Evolutionary conservation across 2,329 filamentous ascomycete species (phyloP), one percentile per base, ranked within the genome.

Genomic region (Penicillium griseofulvum): DNA sequence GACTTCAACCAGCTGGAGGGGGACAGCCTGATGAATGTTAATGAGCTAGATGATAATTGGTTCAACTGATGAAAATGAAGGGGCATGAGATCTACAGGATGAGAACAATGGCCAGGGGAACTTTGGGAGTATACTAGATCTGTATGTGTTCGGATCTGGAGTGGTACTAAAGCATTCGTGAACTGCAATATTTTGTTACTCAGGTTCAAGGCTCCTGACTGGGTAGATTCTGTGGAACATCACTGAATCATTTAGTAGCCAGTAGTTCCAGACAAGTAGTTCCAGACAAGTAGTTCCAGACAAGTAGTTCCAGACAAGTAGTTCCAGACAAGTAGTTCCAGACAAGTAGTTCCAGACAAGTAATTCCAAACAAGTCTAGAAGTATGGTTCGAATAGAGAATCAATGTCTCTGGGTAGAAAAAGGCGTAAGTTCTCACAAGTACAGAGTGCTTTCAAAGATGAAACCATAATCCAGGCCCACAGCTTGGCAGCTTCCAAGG

Each of bases 1-100:
- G 69, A 73, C 46, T 62, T 71, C 22, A 65, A 62, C 54, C 52
- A 75, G 58, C 56, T 76, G 56, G 71, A 71, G 48, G 71, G 71
- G 0, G 69, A 73, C 50, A 67, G 56, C 28, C 38, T 74, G 59
- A 71, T 75, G 63, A 72, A 75, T 33, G 66, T 75, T 34, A 71
- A 68, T 26, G 74, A 76, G 53, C 54, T 77, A 44, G 74, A 76
- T 44, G 73, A 76, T 58, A 71, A 67, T 54, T 76, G 73, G 73
- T 74, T 76, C 57, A 65, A 52, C 47, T 73, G 58, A 69, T 50
- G 8, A 43, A 26, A 47, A 16, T 31, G 17, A 17, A 22, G 17
- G 22, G 29, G 10, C 12, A 19, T 11, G 22, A 24, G 12, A 14
- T 36, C 4, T 16, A 17, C 12, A 53, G 51, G n/a, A 36, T 28